phyloP scores from a whole-genome alignment of 192 early-diverging fungal species.

The Entomortierella lignicola region DNA sequence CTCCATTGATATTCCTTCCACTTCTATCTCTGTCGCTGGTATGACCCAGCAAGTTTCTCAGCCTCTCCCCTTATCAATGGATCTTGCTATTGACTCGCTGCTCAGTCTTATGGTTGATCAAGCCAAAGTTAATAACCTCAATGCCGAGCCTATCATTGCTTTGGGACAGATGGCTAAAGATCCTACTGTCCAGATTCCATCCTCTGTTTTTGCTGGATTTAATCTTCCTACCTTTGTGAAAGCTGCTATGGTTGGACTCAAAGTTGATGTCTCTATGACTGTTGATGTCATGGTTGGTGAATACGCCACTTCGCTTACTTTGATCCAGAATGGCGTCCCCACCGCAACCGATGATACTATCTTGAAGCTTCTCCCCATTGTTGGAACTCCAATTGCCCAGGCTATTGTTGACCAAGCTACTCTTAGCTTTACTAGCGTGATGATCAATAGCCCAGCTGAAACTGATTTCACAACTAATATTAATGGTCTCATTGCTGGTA shows the following conservation, averaged over 20 bases:
- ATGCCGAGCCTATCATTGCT: constrained; percentile 58
- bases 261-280: constrained; percentile 58
- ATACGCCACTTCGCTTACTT: constrained; percentile 56
- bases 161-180: constrained; percentile 54
- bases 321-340: constrained; percentile 58
- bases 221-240: constrained; percentile 59
- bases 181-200: constrained; percentile 48
- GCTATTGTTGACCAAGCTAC: constrained; percentile 57
- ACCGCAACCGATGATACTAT: constrained; percentile 59
- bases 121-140: constrained; percentile 57
- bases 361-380: constrained; percentile 60
- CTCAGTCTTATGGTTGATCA: constrained; percentile 59
- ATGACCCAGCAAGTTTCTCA: constrained; percentile 49
- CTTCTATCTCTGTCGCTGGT: constrained; percentile 56
- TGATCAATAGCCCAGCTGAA: constrained; percentile 53
- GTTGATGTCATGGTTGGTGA: constrained; percentile 62
- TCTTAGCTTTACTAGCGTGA: constrained; percentile 35
- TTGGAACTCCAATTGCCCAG: constrained; percentile 68
- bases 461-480: constrained; percentile 53
- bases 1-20: constrained; percentile 58
- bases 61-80: constrained; percentile 60
- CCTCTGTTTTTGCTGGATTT: constrained; percentile 57
- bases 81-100: constrained; percentile 61
- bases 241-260: constrained; percentile 60
- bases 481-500: constrained; percentile 44